These are phyloP conservation scores for Atkinsonella texensis DNA, from an alignment of 2,329 filamentous ascomycete genomes.

Conservation along the genomic window DNA sequence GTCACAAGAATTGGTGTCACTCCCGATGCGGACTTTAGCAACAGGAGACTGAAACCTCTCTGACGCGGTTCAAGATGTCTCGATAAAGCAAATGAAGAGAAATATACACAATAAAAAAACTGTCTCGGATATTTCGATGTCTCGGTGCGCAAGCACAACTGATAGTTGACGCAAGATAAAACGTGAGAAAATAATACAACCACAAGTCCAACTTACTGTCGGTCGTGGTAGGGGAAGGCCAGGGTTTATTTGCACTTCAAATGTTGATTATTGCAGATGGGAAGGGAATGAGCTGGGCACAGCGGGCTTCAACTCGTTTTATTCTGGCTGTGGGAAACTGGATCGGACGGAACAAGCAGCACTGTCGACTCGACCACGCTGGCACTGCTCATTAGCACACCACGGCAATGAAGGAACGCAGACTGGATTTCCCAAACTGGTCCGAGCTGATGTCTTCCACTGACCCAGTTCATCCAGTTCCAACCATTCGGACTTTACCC, in stretches of 20 bases:
- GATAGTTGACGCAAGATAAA: background rate
- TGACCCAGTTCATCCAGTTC: background rate
- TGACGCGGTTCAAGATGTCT: no score
- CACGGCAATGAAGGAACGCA: background rate
- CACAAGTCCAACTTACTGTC: background rate
- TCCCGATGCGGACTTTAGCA: no score
- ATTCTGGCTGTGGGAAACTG: conserved; percentile 2
- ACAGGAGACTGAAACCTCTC: no score
- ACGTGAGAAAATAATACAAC: background rate
- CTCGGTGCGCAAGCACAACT: background rate
- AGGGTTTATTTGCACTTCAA: background rate
- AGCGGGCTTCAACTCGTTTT: conserved; percentile 3
- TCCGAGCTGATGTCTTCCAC: no score
- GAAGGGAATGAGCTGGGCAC: background rate
- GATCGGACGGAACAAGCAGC: background rate
- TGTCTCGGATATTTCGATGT: background rate
- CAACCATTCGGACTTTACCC: background rate
- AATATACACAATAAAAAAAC: no score
- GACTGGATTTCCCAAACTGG: conserved; percentile 14
- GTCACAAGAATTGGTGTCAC: no score
- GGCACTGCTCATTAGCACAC: background rate
- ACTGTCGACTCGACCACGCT: background rate
- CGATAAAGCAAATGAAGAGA: no score
- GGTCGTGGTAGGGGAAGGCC: background rate
- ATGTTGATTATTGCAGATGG: background rate